Base-by-base conservation (phyloP, 257 asterid genomes). In the Solanum chiquidenum region DNA sequence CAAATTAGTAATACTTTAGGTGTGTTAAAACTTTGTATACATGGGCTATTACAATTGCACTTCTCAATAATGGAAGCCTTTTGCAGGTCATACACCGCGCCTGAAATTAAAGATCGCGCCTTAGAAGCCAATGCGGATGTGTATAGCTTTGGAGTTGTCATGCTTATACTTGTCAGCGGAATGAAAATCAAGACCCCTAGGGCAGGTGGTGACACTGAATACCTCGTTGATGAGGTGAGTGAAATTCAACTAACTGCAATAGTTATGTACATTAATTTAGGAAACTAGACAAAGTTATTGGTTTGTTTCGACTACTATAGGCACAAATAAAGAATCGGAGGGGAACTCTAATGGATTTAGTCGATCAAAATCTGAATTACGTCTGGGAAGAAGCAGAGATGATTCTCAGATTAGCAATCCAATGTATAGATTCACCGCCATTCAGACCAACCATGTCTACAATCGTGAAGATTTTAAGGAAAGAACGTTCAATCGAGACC, bases 141-240 rank as follows among this genome's bases (percentile, higher is more conserved):
- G 55, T 72, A 44, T 44, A 31, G 88, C 72, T 86, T 86, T 71
- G 88, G 88, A 72, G 84, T 29, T 86, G 68, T 86, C 38, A 40
- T 38, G 23, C 84, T 86, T 71, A 20, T 40, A 44, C 23, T 86
- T 38, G 13, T 86, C 62, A 86, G 84, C 23, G 84, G 88, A 42
- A 29, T 0, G 62, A 72, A 31, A 2, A 49, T 27, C 21, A 75
- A 1, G 23, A 86, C 38, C 42, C 60, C 14, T 4, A 52, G 34
- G 72, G 29, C 72, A 18, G 71, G 82, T 27, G 60, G 23, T 42
- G 80, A 46, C 3, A 33, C 58, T 16, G 44, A 44, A 13, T 86
- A 35, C 84, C 85, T 73, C 40, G 35, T 29, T 16, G 84, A 27
- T n/a, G 13, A 31, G 49, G 88, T 86, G 60, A 86, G 88, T 74